Base-by-base conservation (phyloP, 345 rosid species). In the Triadica sebifera region DNA sequence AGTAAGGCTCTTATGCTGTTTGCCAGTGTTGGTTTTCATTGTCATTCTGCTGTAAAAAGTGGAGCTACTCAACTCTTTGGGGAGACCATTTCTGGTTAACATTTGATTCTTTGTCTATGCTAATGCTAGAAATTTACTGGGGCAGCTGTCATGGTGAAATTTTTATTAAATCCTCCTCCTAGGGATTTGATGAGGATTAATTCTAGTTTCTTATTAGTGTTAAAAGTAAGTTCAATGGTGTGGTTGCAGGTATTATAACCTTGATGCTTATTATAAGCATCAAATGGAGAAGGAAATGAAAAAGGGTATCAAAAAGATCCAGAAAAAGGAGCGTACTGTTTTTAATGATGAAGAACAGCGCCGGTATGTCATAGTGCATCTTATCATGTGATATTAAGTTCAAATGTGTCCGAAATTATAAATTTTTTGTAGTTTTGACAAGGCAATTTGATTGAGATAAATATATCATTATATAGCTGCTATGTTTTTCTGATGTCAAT, bases 291-390 rank as follows among this genome's bases (percentile, higher is more conserved):
- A 93, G 74, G 91, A 93, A 70, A 25, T 56, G 80, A 86, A 87
- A 68, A 89, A 85, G 79, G 95, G 98, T 76, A 3, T 88, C 56
- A 92, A 87, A 74, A 91, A 87, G 85, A 87, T 85, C 76, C 61
- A 69, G 50, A 29, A 69, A 64, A 77, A 82, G 70, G 98, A 94
- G 70, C 98, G 98, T 65, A 89, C 91, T 71, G 87, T 92, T 60
- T 94, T 94, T 78, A 89, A 94, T 84, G 98, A 94, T 68, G 98
- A 94, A 85, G 98, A 94, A 83, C 90, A 86, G 70, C 90, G 96
- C 8, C 84, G 98, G 98, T 94, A 90, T 67, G 84, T 75, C 55
- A 2, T 47, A 47, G 51, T 56, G 50, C 50, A 45, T 58, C 41
- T 71, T 34, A 60, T 12, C 34, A 22, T 57, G 38, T 22, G 17